Evolutionary conservation across 2,329 filamentous ascomycete species (phyloP).

Genomic region (Pseudopyricularia cyperi): DNA sequence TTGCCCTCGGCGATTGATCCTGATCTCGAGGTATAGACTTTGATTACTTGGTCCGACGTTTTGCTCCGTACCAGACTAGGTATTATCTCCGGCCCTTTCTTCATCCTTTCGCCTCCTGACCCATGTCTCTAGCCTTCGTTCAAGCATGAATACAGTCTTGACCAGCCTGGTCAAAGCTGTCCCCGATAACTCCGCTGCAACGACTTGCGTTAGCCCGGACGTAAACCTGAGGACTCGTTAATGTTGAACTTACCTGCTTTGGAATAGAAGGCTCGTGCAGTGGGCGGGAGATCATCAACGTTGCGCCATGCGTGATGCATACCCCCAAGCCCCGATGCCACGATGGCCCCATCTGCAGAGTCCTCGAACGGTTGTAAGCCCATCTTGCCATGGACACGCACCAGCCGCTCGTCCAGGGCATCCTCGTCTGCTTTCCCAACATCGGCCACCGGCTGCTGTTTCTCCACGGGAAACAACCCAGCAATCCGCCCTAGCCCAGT

Average conservation of each 20-base stretch:
- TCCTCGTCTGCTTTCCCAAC: not conserved
- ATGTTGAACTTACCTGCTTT: conserved; percentile 19
- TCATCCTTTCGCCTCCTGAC: conserved; percentile 1
- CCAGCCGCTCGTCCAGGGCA: conserved; percentile 9
- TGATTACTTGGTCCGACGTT: too few relatives aligned
- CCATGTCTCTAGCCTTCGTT: conserved; percentile 22
- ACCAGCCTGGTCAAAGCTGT: conserved; percentile 21
- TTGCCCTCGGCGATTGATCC: too few relatives aligned
- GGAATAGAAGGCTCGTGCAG: conserved; percentile 26
- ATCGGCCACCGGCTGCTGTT: not conserved
- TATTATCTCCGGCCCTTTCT: not conserved
- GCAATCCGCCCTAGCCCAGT: not conserved
- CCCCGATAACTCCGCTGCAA: conserved; percentile 16
- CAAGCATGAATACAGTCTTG: conserved; percentile 21
- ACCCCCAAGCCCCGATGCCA: not conserved
- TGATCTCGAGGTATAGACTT: too few relatives aligned
- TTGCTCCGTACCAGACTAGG: too few relatives aligned
- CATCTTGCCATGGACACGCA: conserved; percentile 13
- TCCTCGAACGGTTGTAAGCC: not conserved
- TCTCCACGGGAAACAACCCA: conserved; percentile 18
- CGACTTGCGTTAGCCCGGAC: not conserved
- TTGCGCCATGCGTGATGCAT: conserved; percentile 21
- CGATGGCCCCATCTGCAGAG: not conserved
- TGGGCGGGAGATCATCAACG: conserved; percentile 26
- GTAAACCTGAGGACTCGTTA: not conserved